Evolutionary conservation across 805 yeast genomes (phyloP).

Genomic region (Spathaspora sp.): DNA sequence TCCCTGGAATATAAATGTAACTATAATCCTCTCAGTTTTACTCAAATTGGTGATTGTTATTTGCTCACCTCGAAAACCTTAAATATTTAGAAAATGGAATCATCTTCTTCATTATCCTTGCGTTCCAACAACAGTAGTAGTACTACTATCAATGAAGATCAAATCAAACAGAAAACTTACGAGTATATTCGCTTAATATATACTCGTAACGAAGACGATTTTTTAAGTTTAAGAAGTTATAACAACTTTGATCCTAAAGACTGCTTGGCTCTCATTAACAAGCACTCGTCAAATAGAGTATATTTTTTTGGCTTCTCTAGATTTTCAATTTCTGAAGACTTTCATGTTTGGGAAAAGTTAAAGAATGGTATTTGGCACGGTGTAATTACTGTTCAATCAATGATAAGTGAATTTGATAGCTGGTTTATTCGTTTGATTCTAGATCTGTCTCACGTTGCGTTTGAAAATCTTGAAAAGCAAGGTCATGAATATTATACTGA

Average conservation of each 20-base stretch:
- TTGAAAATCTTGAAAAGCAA: slow-evolving; percentile 2
- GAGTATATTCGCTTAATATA: slow-evolving; percentile 26
- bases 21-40: not conserved
- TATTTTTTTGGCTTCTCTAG: not conserved
- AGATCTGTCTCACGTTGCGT: slow-evolving; percentile 15
- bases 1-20: not conserved
- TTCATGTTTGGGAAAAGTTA: slow-evolving; percentile 18
- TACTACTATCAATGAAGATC: slow-evolving; percentile 1
- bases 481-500: slow-evolving; percentile 6
- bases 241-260: slow-evolving; percentile 1
- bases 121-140: slow-evolving; percentile 4
- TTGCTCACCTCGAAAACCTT: not conserved
- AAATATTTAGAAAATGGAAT: slow-evolving; percentile 1
- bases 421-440: slow-evolving; percentile 32
- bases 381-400: slow-evolving; percentile 23
- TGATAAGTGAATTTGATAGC: slow-evolving; percentile 20
- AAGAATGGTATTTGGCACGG: slow-evolving; percentile 19
- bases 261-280: not conserved
- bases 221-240: slow-evolving; percentile 12
- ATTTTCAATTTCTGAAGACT: not conserved
- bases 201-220: slow-evolving; percentile 14
- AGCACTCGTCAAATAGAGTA: not conserved
- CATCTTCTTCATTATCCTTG: slow-evolving; percentile 3
- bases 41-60: not conserved
- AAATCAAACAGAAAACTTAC: slow-evolving; percentile 10